Conservation (phyloP, 2,329 filamentous ascomycete species). For the Fragosphaeria purpurea region DNA sequence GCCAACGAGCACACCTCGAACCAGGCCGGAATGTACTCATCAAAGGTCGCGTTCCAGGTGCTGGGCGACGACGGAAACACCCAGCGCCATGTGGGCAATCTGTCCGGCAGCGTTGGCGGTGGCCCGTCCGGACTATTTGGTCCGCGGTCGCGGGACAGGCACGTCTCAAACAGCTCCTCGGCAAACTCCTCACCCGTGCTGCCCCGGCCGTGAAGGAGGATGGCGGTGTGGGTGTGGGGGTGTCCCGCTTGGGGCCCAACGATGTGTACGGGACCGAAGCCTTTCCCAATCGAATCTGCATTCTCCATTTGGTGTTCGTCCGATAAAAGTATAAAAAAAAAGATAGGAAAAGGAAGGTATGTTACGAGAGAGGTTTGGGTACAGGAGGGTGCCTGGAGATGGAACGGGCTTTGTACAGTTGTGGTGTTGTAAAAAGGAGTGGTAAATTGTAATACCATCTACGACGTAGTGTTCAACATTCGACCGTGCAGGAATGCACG, state of each 20-base stretch:
- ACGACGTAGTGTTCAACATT: no score
- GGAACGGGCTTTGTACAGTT: no score
- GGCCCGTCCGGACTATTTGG: no score
- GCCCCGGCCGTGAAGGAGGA: constrained; percentile 36
- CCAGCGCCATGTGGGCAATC: constrained; percentile 36
- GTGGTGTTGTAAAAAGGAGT: no score
- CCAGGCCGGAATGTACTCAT: constrained; percentile 28
- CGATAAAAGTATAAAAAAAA: no score
- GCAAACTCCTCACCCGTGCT: constrained; percentile 24
- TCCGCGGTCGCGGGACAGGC: constrained; percentile 16
- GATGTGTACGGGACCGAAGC: constrained; percentile 1
- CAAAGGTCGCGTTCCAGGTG: constrained; percentile 15
- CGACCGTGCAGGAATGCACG: no score
- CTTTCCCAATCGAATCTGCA: background rate
- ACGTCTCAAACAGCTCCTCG: constrained; percentile 19
- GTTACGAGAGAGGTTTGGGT: no score
- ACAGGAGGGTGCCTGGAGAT: no score
- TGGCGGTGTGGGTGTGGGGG: constrained; percentile 29
- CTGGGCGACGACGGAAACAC: constrained; percentile 35
- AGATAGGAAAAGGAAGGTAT: no score
- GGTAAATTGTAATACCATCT: no score
- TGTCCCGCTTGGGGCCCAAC: constrained; percentile 1
- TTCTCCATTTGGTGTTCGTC: no score
- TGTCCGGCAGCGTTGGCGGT: constrained; percentile 23
- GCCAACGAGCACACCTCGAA: constrained; percentile 37